Evolutionary conservation across 2,329 filamentous ascomycete genomes (phyloP), one percentile per base, ranked within the genome.

Genomic region (Thielaviopsis punctulata): DNA sequence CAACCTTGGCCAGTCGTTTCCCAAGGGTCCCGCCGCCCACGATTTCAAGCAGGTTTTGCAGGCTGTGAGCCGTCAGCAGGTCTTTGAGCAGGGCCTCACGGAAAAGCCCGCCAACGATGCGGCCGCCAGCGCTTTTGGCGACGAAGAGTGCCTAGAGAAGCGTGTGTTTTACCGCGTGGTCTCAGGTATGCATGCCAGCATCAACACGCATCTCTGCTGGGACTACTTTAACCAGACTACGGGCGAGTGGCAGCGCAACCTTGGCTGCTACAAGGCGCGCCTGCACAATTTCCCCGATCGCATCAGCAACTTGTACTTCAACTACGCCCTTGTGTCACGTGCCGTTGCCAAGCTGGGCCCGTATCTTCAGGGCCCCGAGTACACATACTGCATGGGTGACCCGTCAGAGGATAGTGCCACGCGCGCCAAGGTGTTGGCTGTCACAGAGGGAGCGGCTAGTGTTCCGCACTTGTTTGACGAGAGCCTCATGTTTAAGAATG

Each of bases 251-350:
- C 79, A 82, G 48, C 89, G 88, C 22, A 98, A 98, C 61, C 66
- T 94, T 51, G 72, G 80, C 57, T 98, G 92, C 72, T 98, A 95
- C 73, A 80, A 85, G 62, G 71, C 80, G 30, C 80, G 92, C n/a
- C 76, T 98, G 15, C 86, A 95, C 65, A 72, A 75, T 21, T 79
- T 85, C 63, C 87, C 90, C 0, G 92, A 98, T 59, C 84, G 90
- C 56, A 85, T 98, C 62, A 92, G 89, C 59, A 98, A 98, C 66
- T 75, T 98, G 48, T 98, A 98, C 71, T 98, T 98, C 72, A 96
- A 98, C 76, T 98, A 95, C 63, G 92, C 92, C 0, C 76, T 98
- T n/a, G 75, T 98, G 41, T 84, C 90, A 23, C 84, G 92, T 48
- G 92, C 92, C 12, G 77, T 96, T 41, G 84, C 86, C 51, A 98